Conservation (phyloP, 768 basidiomycete species). For the Amanita pseudoporphyria region DNA sequence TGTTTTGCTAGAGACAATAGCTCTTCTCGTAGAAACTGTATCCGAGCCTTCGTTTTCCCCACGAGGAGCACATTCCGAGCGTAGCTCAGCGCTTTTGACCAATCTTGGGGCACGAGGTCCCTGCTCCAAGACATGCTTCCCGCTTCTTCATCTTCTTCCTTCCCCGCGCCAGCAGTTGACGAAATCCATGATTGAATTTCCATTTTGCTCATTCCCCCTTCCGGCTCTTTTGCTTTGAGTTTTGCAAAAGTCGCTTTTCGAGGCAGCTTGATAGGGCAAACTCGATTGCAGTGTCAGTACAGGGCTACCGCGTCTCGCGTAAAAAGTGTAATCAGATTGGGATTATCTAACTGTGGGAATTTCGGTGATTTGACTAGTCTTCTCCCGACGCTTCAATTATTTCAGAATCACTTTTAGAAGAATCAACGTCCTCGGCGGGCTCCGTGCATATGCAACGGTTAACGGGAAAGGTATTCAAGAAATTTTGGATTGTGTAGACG, state of each 20-base stretch:
- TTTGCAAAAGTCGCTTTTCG: slow-evolving; percentile 32
- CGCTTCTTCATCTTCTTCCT: slow-evolving; percentile 21
- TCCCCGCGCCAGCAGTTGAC: slow-evolving; percentile 26
- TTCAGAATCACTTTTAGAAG: no score
- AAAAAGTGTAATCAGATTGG: neutral
- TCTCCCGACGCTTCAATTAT: no score
- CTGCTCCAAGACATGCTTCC: slow-evolving; percentile 1
- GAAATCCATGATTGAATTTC: slow-evolving; percentile 62
- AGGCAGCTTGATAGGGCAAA: slow-evolving; percentile 22
- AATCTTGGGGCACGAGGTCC: slow-evolving; percentile 2
- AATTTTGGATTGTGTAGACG: no score
- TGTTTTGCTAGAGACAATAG: slow-evolving; percentile 1
- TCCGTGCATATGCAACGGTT: no score
- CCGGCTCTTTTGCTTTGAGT: slow-evolving; percentile 39
- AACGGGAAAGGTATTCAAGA: no score
- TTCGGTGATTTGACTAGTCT: no score
- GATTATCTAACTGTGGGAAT: neutral
- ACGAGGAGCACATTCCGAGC: slow-evolving; percentile 3
- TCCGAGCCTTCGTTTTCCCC: slow-evolving; percentile 2
- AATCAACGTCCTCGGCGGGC: no score
- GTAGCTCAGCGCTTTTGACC: slow-evolving; percentile 2
- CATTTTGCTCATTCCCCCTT: slow-evolving; percentile 32
- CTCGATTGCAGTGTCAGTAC: neutral
- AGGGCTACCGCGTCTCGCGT: neutral
- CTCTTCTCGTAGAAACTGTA: slow-evolving; percentile 1